These are phyloP conservation scores for Ceratocystis cacaofunesta DNA, from an alignment of 2,329 filamentous ascomycete species.

Conservation along the genomic window DNA sequence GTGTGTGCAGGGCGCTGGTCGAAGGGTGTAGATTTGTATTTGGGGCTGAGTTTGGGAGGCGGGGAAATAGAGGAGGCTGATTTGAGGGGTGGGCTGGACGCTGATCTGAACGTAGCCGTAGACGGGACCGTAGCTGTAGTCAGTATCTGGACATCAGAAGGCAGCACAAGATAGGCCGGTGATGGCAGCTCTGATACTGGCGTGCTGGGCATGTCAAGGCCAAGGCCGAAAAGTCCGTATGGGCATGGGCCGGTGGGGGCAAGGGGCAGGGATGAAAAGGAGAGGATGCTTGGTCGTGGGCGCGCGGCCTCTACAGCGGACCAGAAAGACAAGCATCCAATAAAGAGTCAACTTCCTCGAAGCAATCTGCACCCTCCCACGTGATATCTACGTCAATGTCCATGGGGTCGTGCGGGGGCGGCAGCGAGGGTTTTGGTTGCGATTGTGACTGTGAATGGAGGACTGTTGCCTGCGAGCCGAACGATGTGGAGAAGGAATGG, in stretches of 20 bases:
- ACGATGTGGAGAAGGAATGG: constrained; percentile 15
- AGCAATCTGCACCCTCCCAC: constrained; percentile 45
- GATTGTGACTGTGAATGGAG: constrained; percentile 1
- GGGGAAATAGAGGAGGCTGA: too few relatives aligned
- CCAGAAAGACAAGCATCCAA: constrained; percentile 41
- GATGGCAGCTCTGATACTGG: neutral
- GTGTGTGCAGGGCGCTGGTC: too few relatives aligned
- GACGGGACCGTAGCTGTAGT: too few relatives aligned
- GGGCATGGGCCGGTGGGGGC: neutral
- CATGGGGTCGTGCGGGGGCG: constrained; percentile 35
- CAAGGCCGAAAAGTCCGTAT: neutral
- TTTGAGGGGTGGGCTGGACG: too few relatives aligned
- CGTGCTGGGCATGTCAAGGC: neutral
- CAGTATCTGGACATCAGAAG: too few relatives aligned
- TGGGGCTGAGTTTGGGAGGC: too few relatives aligned
- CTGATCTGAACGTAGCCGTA: too few relatives aligned
- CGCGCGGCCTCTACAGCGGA: constrained; percentile 6
- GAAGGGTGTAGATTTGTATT: too few relatives aligned
- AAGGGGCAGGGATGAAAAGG: neutral
- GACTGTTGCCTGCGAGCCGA: constrained; percentile 5
- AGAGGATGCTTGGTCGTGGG: neutral
- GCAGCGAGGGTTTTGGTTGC: neutral
- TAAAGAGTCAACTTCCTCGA: constrained; percentile 41
- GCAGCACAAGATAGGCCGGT: too few relatives aligned
- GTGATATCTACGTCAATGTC: constrained; percentile 42